These are phyloP conservation scores for Diaporthe australafricana DNA, from an alignment of 2,329 filamentous ascomycete species.

Conservation along the genomic window DNA sequence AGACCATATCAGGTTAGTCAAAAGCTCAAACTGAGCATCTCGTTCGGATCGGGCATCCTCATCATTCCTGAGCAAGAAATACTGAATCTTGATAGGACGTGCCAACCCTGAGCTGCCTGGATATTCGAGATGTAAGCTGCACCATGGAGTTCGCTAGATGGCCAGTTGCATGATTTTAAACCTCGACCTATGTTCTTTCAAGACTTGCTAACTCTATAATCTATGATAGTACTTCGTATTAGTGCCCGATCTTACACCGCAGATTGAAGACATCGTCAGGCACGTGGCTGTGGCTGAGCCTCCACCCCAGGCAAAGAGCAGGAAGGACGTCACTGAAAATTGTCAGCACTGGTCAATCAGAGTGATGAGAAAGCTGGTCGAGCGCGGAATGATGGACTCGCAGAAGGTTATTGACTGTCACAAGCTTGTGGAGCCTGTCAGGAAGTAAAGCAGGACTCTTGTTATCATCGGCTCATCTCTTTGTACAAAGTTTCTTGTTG, in stretches of 20 bases:
- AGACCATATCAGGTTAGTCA: constrained; percentile 2
- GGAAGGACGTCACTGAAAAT: neutral
- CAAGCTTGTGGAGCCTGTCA: neutral
- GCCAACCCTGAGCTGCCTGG: neutral
- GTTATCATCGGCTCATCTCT: too few species aligned
- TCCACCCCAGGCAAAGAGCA: neutral
- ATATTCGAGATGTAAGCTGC: constrained; percentile 7
- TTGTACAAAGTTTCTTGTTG: too few species aligned
- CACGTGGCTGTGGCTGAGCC: neutral
- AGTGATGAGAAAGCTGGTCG: constrained; percentile 7
- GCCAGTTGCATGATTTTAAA: too few species aligned
- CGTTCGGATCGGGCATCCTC: too few species aligned
- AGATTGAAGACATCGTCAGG: neutral
- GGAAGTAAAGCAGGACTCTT: neutral
- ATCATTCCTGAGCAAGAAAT: neutral
- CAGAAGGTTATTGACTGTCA: constrained; percentile 12
- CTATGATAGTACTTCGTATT: neutral
- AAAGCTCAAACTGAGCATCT: too few species aligned
- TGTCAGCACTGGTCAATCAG: constrained; percentile 9
- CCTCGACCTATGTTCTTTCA: neutral
- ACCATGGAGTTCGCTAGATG: too few species aligned
- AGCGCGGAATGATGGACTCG: neutral
- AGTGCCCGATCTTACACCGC: neutral
- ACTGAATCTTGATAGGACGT: neutral
- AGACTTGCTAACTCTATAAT: neutral